Evolutionary conservation across 352 stramenopile genomes (phyloP).

Genomic region (Pythium brassicae): DNA sequence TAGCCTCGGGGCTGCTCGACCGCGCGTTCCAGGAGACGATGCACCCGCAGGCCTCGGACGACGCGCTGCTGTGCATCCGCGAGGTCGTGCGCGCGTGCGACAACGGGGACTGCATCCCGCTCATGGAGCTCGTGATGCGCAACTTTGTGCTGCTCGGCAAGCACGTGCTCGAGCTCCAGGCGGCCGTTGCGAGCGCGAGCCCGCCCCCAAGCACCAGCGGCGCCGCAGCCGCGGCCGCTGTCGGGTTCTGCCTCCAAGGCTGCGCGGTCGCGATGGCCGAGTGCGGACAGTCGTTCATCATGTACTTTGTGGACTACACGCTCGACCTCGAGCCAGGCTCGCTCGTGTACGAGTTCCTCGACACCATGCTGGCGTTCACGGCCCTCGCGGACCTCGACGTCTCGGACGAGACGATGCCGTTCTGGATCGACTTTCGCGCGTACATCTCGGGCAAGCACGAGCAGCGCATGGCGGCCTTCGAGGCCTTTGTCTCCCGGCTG

Average conservation of each 20-base stretch:
- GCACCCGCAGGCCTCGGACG: constrained; percentile 26
- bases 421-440: constrained; percentile 74
- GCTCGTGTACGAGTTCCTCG: constrained; percentile 74
- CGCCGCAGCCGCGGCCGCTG: constrained; percentile 18
- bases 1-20: constrained; percentile 57
- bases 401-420: constrained; percentile 79
- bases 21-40: constrained; percentile 57
- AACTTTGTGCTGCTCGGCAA: constrained; percentile 74
- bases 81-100: constrained; percentile 63
- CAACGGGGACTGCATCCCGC: constrained; percentile 48
- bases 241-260: constrained; percentile 42
- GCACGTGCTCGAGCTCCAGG: constrained; percentile 36
- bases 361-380: constrained; percentile 67
- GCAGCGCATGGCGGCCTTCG: constrained; percentile 57
- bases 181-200: too few relatives aligned
- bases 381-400: constrained; percentile 54
- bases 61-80: constrained; percentile 56
- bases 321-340: constrained; percentile 49
- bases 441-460: constrained; percentile 81
- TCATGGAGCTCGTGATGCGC: constrained; percentile 78
- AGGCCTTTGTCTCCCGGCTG: constrained; percentile 67
- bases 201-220: too few relatives aligned
- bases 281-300: constrained; percentile 73
- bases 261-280: constrained; percentile 60
- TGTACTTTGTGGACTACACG: constrained; percentile 77